Base-by-base conservation (phyloP, 805 yeast species). In the Blastobotrys chiropterorum region DNA sequence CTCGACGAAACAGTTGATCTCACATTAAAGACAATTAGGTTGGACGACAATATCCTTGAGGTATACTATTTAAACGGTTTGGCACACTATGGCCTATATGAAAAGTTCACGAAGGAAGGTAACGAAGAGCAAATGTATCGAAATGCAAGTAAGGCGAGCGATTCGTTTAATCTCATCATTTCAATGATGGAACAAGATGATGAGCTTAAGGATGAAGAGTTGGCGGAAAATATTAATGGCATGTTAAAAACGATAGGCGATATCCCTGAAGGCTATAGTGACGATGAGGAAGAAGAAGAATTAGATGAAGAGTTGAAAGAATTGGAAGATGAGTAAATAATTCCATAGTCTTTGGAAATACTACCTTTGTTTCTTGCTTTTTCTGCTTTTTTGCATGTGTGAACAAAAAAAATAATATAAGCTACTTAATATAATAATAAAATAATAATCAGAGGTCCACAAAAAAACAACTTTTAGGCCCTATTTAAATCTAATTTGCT, bases 31-130 rank as follows among this genome's bases (percentile, higher is more conserved):
- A 74, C 84, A 15, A 83, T 84, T 60, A 92, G 86, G 54, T 79
- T 92, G 45, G 90, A 92, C 69, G 97, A 92, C 60, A 84, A 82
- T 60, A 81, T 88, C 55, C 73, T 88, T 52, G 98, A 94, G 62
- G 77, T 84, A 40, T 85, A 79, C 63, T 94, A 94, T 65, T 71
- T 90, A 57, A 95, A 88, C 62, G 95, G 94, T 0, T 80, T 90
- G 61, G 81, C 94, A 0, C 76, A 83, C 62, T 73, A 51, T 44
- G 51, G 53, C 43, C 38, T 56, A 30, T 55, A 47, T 41, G 50
- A 48, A 43, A 31, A 15, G 38, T 20, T 55, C 51, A 42, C 31
- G 52, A 44, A 38, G 66, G 50, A 48, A 14, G 44, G 44, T 15
- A 7, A 13, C 14, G 40, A 20, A 39, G 74, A 75, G 40, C 62